Evolutionary conservation across 2,329 filamentous ascomycete species (phyloP).

Genomic region (Ophiocordyceps unilateralis): DNA sequence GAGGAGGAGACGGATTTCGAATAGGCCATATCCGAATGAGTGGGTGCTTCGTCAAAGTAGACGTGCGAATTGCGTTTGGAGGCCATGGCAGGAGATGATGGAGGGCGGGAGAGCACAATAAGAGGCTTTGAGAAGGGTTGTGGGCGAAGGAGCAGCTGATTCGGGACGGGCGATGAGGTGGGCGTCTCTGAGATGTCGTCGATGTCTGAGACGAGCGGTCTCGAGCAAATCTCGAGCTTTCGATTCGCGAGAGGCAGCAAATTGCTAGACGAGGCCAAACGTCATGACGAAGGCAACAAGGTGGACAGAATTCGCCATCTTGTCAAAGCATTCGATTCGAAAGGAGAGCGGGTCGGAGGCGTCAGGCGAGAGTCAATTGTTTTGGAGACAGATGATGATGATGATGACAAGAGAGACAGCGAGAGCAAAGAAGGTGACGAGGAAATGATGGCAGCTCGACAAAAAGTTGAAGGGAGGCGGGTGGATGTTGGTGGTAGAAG

Average conservation of each 20-base stretch:
- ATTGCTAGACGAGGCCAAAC: neutral
- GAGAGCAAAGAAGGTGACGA: neutral
- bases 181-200: neutral
- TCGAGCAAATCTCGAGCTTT: neutral
- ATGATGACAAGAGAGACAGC: neutral
- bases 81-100: slow-evolving; percentile 3
- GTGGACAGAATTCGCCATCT: slow-evolving; percentile 3
- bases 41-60: neutral
- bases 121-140: too few species aligned
- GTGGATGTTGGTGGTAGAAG: neutral
- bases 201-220: neutral
- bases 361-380: neutral
- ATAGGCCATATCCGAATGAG: neutral
- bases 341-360: neutral
- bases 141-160: too few species aligned
- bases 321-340: neutral
- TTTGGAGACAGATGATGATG: neutral
- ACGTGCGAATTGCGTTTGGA: slow-evolving; percentile 11
- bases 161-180: neutral
- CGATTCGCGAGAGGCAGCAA: neutral
- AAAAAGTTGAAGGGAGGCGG: neutral
- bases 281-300: slow-evolving; percentile 1
- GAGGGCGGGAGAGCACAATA: neutral
- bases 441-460: neutral
- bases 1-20: neutral